Conservation (phyloP, 495 filamentous ascomycete species). For the Lasiosphaeria hispida region DNA sequence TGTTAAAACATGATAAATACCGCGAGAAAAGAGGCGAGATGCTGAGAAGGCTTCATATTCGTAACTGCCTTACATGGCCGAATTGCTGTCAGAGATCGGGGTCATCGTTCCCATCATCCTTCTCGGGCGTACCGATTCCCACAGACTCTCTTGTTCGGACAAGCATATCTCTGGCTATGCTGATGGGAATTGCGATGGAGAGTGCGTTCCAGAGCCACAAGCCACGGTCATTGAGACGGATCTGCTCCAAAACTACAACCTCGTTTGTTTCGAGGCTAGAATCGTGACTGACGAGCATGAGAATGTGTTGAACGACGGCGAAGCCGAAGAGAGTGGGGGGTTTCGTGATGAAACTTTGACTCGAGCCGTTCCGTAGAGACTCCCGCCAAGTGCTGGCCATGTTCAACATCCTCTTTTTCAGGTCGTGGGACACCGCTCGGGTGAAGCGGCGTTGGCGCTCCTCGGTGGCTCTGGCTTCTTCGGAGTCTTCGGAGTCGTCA, state of each 20-base stretch:
- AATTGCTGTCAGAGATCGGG: too few species aligned
- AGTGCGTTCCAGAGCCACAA: conserved; percentile 36
- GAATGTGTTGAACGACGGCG: conserved; percentile 29
- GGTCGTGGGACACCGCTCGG: conserved; percentile 13
- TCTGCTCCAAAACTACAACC: conserved; percentile 22
- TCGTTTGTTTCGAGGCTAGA: conserved; percentile 10
- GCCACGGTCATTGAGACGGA: conserved; percentile 25
- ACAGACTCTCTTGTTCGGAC: too few species aligned
- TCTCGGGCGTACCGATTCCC: too few species aligned
- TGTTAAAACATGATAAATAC: too few species aligned
- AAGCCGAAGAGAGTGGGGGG: conserved; percentile 31
- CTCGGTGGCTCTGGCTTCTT: not conserved
- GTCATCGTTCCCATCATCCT: too few species aligned
- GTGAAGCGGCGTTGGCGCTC: conserved; percentile 12
- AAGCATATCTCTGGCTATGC: conserved; percentile 9
- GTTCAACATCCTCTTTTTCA: conserved; percentile 17
- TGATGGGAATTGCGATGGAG: conserved; percentile 30
- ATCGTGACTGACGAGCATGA: conserved; percentile 29
- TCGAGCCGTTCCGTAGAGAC: conserved; percentile 4
- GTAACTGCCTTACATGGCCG: too few species aligned
- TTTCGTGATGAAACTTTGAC: conserved; percentile 1
- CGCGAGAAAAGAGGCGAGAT: too few species aligned
- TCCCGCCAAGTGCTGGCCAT: conserved; percentile 23
- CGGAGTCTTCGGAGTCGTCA: not conserved
- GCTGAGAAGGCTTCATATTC: too few species aligned